Percentiles rank a stretch among this genome's conserved stretches.
These are phyloP conservation scores for Komagataella kurtzmanii DNA, from an alignment of 805 yeast species.

Conservation along the genomic window DNA sequence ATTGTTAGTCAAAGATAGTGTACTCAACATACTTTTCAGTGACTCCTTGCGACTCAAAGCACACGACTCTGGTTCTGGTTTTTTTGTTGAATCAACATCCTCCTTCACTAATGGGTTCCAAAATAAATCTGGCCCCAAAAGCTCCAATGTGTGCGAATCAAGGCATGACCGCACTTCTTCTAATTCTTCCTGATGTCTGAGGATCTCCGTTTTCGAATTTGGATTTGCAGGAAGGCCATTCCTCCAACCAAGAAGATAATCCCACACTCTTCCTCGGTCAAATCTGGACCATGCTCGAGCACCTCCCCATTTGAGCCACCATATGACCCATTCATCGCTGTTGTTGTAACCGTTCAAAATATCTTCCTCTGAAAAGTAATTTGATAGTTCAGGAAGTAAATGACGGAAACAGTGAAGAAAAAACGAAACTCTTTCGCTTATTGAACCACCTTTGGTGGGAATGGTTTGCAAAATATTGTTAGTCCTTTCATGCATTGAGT, in stretches of 20 bases:
- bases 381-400: conserved; percentile 62
- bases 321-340: conserved; percentile 81
- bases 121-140: conserved; percentile 47
- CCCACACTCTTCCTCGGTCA: conserved; percentile 89
- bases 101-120: conserved; percentile 33
- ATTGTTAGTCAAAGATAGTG: not conserved
- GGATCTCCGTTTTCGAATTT: not conserved
- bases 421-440: conserved; percentile 53
- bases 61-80: conserved; percentile 1
- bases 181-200: not conserved
- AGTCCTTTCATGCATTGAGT: not conserved
- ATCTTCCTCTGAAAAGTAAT: conserved; percentile 70
- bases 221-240: conserved; percentile 15
- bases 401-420: conserved; percentile 52
- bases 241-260: conserved; percentile 70
- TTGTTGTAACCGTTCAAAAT: conserved; percentile 43
- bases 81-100: conserved; percentile 1
- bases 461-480: conserved; percentile 15
- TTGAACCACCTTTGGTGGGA: conserved; percentile 47
- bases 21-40: not conserved
- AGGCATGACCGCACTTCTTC: conserved; percentile 3
- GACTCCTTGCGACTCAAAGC: not conserved
- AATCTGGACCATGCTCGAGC: conserved; percentile 69
- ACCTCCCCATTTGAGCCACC: conserved; percentile 94
- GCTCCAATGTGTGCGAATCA: conserved; percentile 8